Evolutionary conservation across 257 asterid species (phyloP).

Genomic region (Perilla frutescens): DNA sequence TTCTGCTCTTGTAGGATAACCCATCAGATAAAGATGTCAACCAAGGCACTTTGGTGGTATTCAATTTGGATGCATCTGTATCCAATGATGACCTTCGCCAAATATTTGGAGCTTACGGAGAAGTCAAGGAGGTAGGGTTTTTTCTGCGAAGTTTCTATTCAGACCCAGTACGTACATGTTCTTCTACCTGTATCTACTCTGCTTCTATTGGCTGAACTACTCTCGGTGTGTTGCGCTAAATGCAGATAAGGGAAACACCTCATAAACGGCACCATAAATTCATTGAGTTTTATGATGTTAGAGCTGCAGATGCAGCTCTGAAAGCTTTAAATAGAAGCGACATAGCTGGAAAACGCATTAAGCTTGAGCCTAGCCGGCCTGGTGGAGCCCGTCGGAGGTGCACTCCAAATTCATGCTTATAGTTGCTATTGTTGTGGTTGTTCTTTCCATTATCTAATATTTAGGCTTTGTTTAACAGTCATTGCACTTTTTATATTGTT

Average conservation of each 20-base stretch:
- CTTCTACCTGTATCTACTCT: not conserved
- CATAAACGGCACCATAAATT: conserved; percentile 95
- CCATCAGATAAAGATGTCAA: conserved; percentile 95
- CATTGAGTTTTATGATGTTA: conserved; percentile 92
- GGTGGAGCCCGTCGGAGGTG: conserved; percentile 99
- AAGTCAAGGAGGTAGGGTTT: conserved; percentile 85
- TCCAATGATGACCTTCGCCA: conserved; percentile 86
- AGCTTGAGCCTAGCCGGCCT: conserved; percentile 98
- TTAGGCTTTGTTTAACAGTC: conserved; percentile 1
- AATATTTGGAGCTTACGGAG: conserved; percentile 94
- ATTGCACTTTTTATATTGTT: not conserved
- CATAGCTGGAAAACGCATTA: conserved; percentile 98
- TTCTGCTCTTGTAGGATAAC: conserved; percentile 62
- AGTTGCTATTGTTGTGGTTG: conserved; percentile 11
- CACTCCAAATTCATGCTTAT: conserved; percentile 29
- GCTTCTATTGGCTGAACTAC: conserved; percentile 24
- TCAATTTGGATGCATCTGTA: conserved; percentile 96
- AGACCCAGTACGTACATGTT: conserved; percentile 8
- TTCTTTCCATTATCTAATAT: conserved; percentile 6
- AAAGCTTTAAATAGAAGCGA: conserved; percentile 93
- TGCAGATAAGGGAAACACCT: conserved; percentile 95
- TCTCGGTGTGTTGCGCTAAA: conserved; percentile 28
- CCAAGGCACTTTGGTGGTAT: conserved; percentile 96
- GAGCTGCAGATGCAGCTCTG: conserved; percentile 98
- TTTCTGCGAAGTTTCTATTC: conserved; percentile 3